Evolutionary conservation across 2,329 filamentous ascomycete species (phyloP), one percentile per base, ranked within the genome.

Genomic region (Myriosclerotinia curreyana): DNA sequence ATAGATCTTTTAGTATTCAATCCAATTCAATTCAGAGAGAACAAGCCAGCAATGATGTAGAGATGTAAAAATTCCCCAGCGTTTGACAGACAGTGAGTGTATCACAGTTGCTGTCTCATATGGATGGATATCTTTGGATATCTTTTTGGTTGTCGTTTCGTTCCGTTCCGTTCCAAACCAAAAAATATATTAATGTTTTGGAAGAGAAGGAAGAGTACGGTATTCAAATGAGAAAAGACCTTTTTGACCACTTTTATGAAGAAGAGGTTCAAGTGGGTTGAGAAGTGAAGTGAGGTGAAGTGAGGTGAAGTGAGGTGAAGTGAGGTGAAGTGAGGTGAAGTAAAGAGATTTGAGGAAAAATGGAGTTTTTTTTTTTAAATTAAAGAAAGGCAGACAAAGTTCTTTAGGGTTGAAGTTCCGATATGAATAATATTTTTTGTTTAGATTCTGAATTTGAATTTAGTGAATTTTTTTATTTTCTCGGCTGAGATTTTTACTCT

Each of bases 401-500:
- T 5, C 28, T 31, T 31, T 31, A 31, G 28, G 28, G 28, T 31
- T 31, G 28, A 31, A 31, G 28, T 31, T 31, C 28, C 28, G 28
- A 31, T 31, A 44, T 53, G 42, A 44, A 44, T 28, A 31, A n/a
- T n/a, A n/a, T n/a, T 58, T 63, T 63, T 62, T 62, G 42, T 31
- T 31, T 31, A 31, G 28, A 31, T 31, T 31, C 28, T 31, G 2
- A 31, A 31, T n/a, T n/a, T n/a, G n/a, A 31, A 5, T 31, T 28
- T 62, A 62, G 60, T 63, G 61, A 44, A 58, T 63, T 63, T 58
- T 54, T 58, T 15, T 4, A 17, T 38, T 63, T 63, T 63, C 61
- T 63, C 61, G 61, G 61, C 52, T 58, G 60, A 15, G 36, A 31
- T 31, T 31, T 31, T 31, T 31, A 31, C 2, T 5, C 28, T 31